Conservation (phyloP, 1,284 basidiomycete species). For the Ganoderma leucocontextum region DNA sequence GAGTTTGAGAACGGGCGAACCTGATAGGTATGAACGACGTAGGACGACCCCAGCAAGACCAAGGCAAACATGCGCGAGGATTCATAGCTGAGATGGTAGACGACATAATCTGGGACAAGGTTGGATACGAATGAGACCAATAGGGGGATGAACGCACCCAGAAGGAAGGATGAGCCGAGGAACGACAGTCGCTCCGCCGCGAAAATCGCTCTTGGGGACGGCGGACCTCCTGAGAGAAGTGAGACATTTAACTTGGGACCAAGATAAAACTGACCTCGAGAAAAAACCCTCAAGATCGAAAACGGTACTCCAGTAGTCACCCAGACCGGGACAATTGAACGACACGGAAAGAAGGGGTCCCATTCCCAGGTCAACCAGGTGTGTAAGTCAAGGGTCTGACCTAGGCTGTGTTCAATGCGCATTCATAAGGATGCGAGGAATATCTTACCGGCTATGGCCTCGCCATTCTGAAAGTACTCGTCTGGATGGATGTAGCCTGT, state of each 20-base stretch:
- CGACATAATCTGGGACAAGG: conserved; percentile 40
- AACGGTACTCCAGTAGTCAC: conserved; percentile 47
- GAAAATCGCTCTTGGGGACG: conserved; percentile 41
- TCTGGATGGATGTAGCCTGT: conserved; percentile 53
- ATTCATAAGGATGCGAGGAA: not conserved
- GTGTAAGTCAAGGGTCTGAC: conserved; percentile 41
- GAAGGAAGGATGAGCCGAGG: conserved; percentile 42
- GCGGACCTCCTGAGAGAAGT: not conserved
- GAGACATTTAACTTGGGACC: not conserved
- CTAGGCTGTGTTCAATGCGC: conserved; percentile 28
- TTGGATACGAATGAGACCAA: not conserved
- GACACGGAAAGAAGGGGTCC: conserved; percentile 43
- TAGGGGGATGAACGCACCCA: conserved; percentile 40
- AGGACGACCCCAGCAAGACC: conserved; percentile 49
- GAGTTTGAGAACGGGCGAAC: conserved; percentile 52
- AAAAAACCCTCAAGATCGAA: conserved; percentile 29
- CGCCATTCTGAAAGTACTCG: conserved; percentile 53
- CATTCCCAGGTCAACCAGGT: conserved; percentile 49
- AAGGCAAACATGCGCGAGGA: conserved; percentile 37
- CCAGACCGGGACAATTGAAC: conserved; percentile 47
- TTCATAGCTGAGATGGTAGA: conserved; percentile 37
- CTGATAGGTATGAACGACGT: conserved; percentile 49
- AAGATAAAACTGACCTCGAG: conserved; percentile 36
- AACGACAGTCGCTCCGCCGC: conserved; percentile 42
- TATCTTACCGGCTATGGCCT: conserved; percentile 46